Percentiles rank a stretch among this genome's conserved stretches.
phyloP scores from a whole-genome alignment of 768 basidiomycete genomes.

The Pleurotus tuoliensis region DNA sequence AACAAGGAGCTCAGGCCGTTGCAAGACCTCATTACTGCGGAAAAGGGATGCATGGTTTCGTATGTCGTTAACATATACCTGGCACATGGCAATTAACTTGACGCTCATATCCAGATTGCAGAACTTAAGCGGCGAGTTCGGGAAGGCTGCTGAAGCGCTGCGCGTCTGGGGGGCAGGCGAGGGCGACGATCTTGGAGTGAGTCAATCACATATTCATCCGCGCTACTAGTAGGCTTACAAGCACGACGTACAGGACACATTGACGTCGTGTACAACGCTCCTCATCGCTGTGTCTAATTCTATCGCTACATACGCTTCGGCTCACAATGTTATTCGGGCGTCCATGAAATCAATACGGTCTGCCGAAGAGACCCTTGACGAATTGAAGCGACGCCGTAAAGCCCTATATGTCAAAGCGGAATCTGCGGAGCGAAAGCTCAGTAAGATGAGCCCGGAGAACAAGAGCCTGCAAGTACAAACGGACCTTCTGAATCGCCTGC shows the following conservation, averaged over 20 bases:
- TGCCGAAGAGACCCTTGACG: slow-evolving; percentile 79
- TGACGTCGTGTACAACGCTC: slow-evolving; percentile 65
- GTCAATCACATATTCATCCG: slow-evolving; percentile 17
- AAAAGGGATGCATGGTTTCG: slow-evolving; percentile 79
- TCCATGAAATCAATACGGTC: slow-evolving; percentile 82
- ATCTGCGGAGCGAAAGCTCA: slow-evolving; percentile 81
- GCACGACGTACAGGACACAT: slow-evolving; percentile 42
- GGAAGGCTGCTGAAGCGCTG: slow-evolving; percentile 69
- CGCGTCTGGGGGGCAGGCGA: slow-evolving; percentile 73
- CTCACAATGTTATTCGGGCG: slow-evolving; percentile 65
- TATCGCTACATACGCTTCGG: slow-evolving; percentile 63
- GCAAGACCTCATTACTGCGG: slow-evolving; percentile 86
- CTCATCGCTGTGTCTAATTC: slow-evolving; percentile 65
- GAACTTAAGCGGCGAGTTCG: slow-evolving; percentile 60
- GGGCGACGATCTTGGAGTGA: slow-evolving; percentile 77
- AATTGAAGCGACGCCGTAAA: slow-evolving; percentile 67
- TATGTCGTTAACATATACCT: slow-evolving; percentile 24
- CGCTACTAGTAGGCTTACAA: no score
- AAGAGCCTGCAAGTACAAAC: slow-evolving; percentile 77
- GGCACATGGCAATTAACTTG: background rate
- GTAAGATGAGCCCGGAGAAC: slow-evolving; percentile 86
- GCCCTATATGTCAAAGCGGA: slow-evolving; percentile 69
- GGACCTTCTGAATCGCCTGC: slow-evolving; percentile 62
- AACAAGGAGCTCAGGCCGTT: slow-evolving; percentile 79
- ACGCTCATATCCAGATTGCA: slow-evolving; percentile 42